phyloP scores from a whole-genome alignment of 2,329 filamentous ascomycete genomes.

The Fonsecaea pugnacius region DNA sequence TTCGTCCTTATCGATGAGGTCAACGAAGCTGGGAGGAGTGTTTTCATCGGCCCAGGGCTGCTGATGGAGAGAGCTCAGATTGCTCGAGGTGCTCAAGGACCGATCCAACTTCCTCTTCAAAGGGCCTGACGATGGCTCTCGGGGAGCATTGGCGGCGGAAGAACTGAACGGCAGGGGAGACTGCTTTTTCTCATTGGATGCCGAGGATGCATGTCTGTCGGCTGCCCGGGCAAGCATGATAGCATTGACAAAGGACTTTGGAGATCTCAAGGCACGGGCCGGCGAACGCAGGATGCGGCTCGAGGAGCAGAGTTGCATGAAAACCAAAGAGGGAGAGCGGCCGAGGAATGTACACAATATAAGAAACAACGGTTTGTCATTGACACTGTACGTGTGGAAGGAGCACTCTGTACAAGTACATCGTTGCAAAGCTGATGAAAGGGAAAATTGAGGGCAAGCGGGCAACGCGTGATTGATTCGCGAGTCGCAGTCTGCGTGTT shows the following conservation, averaged over 20 bases:
- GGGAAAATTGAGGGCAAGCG: background rate
- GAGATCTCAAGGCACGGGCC: slow-evolving; percentile 30
- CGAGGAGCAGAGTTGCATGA: slow-evolving; percentile 25
- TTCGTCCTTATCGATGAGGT: slow-evolving; percentile 65
- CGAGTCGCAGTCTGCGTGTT: background rate
- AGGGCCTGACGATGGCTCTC: background rate
- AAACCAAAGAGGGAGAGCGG: slow-evolving; percentile 7
- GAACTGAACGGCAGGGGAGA: slow-evolving; percentile 28
- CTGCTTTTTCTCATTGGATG: slow-evolving; percentile 28
- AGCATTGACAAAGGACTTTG: slow-evolving; percentile 31
- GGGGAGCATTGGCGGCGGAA: slow-evolving; percentile 26
- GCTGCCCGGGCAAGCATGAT: slow-evolving; percentile 33
- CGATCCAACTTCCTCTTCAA: slow-evolving; percentile 37
- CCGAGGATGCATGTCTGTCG: slow-evolving; percentile 30
- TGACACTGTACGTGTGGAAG: background rate
- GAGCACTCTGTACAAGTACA: background rate
- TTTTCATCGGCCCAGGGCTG: slow-evolving; percentile 72
- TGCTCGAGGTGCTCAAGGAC: slow-evolving; percentile 35
- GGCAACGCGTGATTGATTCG: background rate
- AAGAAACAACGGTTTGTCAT: background rate
- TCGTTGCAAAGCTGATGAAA: background rate
- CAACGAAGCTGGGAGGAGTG: slow-evolving; percentile 84
- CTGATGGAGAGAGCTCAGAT: slow-evolving; percentile 50
- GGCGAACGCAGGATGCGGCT: slow-evolving; percentile 25
- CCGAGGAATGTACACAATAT: background rate